phyloP scores from a whole-genome alignment of 2,329 filamentous ascomycete species.

The Diaporthe sp. region DNA sequence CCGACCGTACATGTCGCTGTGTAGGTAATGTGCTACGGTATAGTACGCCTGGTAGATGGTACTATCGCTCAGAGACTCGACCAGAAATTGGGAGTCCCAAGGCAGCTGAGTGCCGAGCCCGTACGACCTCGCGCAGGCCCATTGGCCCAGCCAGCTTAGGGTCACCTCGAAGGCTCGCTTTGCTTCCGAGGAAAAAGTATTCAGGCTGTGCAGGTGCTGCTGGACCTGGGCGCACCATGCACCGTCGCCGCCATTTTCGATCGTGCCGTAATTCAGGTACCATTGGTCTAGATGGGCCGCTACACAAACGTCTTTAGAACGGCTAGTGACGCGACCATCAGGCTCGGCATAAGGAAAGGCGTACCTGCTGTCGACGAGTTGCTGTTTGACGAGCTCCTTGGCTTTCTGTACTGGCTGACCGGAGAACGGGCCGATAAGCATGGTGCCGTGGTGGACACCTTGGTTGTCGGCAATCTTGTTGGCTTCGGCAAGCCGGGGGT shows the following conservation, averaged over 20 bases:
- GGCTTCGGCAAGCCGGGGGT: conserved; percentile 8
- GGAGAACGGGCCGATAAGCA: neutral
- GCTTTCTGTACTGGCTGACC: neutral
- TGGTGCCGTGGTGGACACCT: conserved; percentile 5
- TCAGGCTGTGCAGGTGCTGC: conserved; percentile 10
- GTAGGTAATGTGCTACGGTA: conserved; percentile 4
- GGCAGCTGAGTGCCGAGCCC: neutral
- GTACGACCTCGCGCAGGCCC: neutral
- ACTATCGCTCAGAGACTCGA: conserved; percentile 11
- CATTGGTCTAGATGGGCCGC: conserved; percentile 3
- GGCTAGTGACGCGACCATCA: conserved; percentile 60
- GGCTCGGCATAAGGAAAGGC: conserved; percentile 10
- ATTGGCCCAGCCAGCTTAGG: conserved; percentile 4
- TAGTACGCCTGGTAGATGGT: conserved; percentile 6
- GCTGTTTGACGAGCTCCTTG: neutral
- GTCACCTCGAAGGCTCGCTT: conserved; percentile 10
- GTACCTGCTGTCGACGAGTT: conserved; percentile 4
- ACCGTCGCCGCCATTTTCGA: conserved; percentile 19
- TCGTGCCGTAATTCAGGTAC: conserved; percentile 4
- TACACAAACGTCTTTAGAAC: conserved; percentile 67
- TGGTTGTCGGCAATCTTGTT: conserved; percentile 12
- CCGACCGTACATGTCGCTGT: conserved; percentile 2
- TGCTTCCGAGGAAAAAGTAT: conserved; percentile 2
- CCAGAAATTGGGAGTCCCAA: conserved; percentile 9
- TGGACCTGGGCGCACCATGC: conserved; percentile 15